Evolutionary conservation across 495 filamentous ascomycete genomes (phyloP).

Genomic region (Hypoxylon rickii): DNA sequence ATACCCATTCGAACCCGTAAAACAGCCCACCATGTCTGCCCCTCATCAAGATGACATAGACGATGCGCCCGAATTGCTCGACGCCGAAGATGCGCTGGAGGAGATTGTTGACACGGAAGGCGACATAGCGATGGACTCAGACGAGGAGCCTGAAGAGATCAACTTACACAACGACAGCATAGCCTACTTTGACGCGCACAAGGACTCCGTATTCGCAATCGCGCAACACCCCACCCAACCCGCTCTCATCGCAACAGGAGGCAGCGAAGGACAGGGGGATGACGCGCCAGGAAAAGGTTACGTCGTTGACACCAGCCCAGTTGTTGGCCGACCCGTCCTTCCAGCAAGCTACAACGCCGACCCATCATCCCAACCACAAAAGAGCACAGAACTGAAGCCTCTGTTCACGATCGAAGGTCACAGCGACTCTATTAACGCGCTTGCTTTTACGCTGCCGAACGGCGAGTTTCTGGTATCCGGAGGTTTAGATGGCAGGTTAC

Average conservation of each 20-base stretch:
- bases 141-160: slow-evolving; percentile 72
- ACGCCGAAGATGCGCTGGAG: slow-evolving; percentile 74
- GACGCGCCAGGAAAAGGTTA: slow-evolving; percentile 67
- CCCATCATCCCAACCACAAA: slow-evolving; percentile 55
- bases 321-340: slow-evolving; percentile 65
- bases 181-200: slow-evolving; percentile 88
- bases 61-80: slow-evolving; percentile 62
- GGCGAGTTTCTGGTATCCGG: slow-evolving; percentile 86
- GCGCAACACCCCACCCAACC: slow-evolving; percentile 85
- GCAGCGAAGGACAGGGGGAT: slow-evolving; percentile 77
- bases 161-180: slow-evolving; percentile 84
- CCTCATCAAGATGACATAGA: slow-evolving; percentile 55
- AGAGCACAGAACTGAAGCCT: slow-evolving; percentile 59
- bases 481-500: slow-evolving; percentile 79
- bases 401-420: slow-evolving; percentile 80
- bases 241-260: slow-evolving; percentile 82
- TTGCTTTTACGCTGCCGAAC: slow-evolving; percentile 78
- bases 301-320: slow-evolving; percentile 73
- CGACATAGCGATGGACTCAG: slow-evolving; percentile 74
- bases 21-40: slow-evolving; percentile 36
- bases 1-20: background rate
- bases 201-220: slow-evolving; percentile 88
- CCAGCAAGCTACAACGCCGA: slow-evolving; percentile 74
- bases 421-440: slow-evolving; percentile 85
- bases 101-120: slow-evolving; percentile 64